Base-by-base conservation (phyloP, 2,329 filamentous ascomycete genomes). In the Colletotrichum scovillei region DNA sequence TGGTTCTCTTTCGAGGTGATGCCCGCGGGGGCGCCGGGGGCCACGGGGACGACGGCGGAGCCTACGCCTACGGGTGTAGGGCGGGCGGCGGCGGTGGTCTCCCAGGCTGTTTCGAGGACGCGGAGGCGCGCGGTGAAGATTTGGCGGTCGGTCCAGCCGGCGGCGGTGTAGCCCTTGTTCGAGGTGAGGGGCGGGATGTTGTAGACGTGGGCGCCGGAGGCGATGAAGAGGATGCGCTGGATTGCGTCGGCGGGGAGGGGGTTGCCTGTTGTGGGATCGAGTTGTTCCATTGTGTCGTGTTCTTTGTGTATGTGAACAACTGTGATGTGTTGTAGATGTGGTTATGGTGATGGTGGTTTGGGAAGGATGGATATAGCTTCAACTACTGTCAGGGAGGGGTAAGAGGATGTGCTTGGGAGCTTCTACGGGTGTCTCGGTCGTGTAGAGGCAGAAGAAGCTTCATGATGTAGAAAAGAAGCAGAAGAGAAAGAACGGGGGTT, bases 121-220 rank as follows among this genome's bases (percentile, higher is more conserved):
- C 95, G 94, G 67, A 97, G 84, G 60, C 94, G 93, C 56, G 93
- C 94, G 62, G 94, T 96, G 86, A 97, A 97, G 84, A 97, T 97
- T 80, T 94, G 92, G 49, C 92, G 90, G 59, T 87, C 86, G 32
- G 94, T 97, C 95, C 95, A 98, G 75, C 89, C 85, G 14, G 92
- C 88, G 72, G 95, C 95, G 46, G 88, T 89, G 87, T 97, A 93
- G 81, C 95, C 95, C 81, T 93, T 93, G 78, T 91, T 94, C 22
- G 92, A 93, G 57, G 92, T 88, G 71, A 95, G 87, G 28, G 95
- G 94, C 22, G 95, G 95, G 81, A 97, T 95, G 79, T 93, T 91
- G 88, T 97, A 98, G 86, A 97, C 89, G 86, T 97, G 94, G 76
- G 97, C 92, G 76, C 88, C 86, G 78, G 88, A 86, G 75, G 92